phyloP scores from a whole-genome alignment of 1,284 basidiomycete genomes.

The Testicularia cyperi region DNA sequence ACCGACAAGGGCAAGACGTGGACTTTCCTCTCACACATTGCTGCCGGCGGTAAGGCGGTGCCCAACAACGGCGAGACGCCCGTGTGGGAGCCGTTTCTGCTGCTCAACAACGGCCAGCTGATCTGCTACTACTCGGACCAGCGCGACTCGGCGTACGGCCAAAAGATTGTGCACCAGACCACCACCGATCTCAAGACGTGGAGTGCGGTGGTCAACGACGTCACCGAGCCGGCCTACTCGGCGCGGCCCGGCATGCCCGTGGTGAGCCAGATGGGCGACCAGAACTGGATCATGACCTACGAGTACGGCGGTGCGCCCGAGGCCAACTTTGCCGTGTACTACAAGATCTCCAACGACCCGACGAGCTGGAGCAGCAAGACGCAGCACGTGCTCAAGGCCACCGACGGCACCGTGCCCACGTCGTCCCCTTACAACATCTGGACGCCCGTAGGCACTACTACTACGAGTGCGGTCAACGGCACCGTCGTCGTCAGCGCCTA shows the following conservation, averaged over 20 bases:
- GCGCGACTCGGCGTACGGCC: conserved; percentile 58
- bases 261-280: conserved; percentile 56
- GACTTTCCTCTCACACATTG: conserved; percentile 55
- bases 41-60: conserved; percentile 42
- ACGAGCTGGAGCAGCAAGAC: conserved; percentile 19
- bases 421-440: conserved; percentile 57
- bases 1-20: conserved; percentile 57
- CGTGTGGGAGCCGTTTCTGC: conserved; percentile 61
- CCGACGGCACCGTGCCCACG: conserved; percentile 50
- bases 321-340: conserved; percentile 18
- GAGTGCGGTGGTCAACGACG: conserved; percentile 58
- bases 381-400: conserved; percentile 26
- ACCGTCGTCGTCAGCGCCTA: conserved; percentile 59
- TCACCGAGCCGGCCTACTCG: conserved; percentile 49
- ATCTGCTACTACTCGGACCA: conserved; percentile 62
- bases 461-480: conserved; percentile 43
- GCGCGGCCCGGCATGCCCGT: conserved; percentile 61
- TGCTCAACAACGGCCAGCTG: conserved; percentile 57
- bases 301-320: conserved; percentile 55
- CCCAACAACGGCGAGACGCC: conserved; percentile 55
- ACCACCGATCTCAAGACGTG: conserved; percentile 57
- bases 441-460: conserved; percentile 52
- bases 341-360: conserved; percentile 27
- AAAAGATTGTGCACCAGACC: conserved; percentile 60
- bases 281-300: conserved; percentile 60